Evolutionary conservation across 352 stramenopile genomes (phyloP), one percentile per base, ranked within the genome.

Genomic region (Phytophthora constricta): DNA sequence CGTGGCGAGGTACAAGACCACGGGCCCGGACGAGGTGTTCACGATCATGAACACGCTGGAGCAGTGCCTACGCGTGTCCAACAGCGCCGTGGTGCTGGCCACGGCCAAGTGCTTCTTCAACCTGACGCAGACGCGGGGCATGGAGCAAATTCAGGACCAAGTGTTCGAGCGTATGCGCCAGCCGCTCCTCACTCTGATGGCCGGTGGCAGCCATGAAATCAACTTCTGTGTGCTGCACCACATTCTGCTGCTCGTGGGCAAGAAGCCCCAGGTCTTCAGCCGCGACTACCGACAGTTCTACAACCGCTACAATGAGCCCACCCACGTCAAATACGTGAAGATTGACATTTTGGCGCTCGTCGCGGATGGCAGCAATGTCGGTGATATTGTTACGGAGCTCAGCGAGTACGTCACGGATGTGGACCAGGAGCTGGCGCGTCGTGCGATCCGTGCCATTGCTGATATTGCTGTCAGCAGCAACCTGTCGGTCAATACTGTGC

Each of bases 41-140:
- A 96, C 93, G 62, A 99, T 99, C 64, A 99, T 99, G 97, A 98
- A 98, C 75, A 92, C 93, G 19, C 74, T 98, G 19, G 97, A 99
- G 84, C 91, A 95, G 55, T 98, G 97, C 53, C 84, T 99, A 31
- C 84, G 96, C 34, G 98, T 98, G 16, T 97, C 91, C 42, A 99
- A 99, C 80, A 97, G 86, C 34, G 97, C 94, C 16, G 97, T 99
- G 26, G 97, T 99, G 55, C 75, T 99, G 41, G 97, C 91, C 16
- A 98, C 97, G 14, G 93, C 98, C 68, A 98, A 98, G 66, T 98
- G 96, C 57, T 99, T 99, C 79, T 90, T 99, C 50, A 90, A 97
- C 49, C 86, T 99, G 49, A 98, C 97, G 20, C 85, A 98, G 70
- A 34, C 28, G 22, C 65, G 65, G 4, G 85, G 91, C 25, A 95